Evolutionary conservation across 2,329 filamentous ascomycete species (phyloP), one percentile per base, ranked within the genome.

Genomic region (Phoma sp.): DNA sequence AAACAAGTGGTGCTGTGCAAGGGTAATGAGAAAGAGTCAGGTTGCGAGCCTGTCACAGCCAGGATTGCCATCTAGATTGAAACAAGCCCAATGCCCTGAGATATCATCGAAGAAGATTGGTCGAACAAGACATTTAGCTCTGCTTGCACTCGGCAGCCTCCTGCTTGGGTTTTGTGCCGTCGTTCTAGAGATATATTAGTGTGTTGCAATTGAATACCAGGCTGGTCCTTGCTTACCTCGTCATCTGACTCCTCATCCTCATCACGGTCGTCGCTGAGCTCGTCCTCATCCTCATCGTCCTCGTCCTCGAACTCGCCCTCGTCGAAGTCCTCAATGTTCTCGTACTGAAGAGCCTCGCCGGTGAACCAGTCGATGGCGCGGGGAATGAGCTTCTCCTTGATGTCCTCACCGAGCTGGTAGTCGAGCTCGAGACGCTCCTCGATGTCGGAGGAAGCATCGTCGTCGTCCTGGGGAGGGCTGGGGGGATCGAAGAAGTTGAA

Each of bases 311-410:
- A 92, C 62, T 91, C 91, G 60, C 88, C 90, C 69, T 89, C 89
- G 51, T 93, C 89, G 61, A 92, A 82, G 59, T 94, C 92, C 50
- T 96, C 90, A 58, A 96, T 79, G 76, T 97, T 94, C 83, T 99
- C 95, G 69, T 92, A 99, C 68, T 95, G 93, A 62, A 99, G 88
- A 66, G 95, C 95, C 81, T 99, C 95, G 55, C 95, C 95, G 48
- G 95, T 99, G 78, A 99, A 99, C 95, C 95, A 99, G 80, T 99
- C 95, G 70, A 99, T 95, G 54, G 96, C 95, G 67, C 94, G 92
- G 63, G 95, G 95, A 68, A 99, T 99, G 64, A 99, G 85, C 83
- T 99, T 99, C 85, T 99, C 95, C 83, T 99, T 99, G 81, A 99
- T 97, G 75, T 99, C 95, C 82, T 99, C 95, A 65, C 95, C 95